A percentile compares a stretch with the other conserved stretches of the same genome.
These are phyloP conservation scores for Clarireedia homoeocarpa DNA, from an alignment of 2,329 filamentous ascomycete genomes.

Conservation along the genomic window DNA sequence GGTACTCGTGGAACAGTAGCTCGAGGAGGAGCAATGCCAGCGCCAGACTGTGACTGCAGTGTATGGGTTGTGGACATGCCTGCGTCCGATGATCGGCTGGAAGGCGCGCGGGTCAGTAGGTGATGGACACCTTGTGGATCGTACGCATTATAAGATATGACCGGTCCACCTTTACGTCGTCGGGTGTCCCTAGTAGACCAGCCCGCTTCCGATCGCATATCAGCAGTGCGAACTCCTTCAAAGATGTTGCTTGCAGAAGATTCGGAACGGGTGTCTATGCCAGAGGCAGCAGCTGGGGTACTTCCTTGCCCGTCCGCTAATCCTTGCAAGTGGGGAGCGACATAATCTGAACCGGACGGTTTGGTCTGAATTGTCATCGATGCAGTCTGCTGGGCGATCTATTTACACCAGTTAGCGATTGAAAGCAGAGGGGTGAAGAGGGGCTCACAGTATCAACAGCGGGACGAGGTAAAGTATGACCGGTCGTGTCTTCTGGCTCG, in stretches of 20 bases:
- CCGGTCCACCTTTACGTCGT: not conserved
- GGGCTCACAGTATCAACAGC: not conserved
- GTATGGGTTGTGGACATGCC: too few species aligned
- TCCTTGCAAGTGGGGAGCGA: slow-evolving; percentile 6
- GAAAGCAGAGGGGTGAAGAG: not conserved
- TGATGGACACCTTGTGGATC: slow-evolving; percentile 14
- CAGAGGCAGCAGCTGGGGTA: not conserved
- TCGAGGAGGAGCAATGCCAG: too few species aligned
- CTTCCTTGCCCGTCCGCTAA: not conserved
- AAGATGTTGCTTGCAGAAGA: slow-evolving; percentile 19
- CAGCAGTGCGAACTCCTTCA: slow-evolving; percentile 9
- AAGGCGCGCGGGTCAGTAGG: not conserved
- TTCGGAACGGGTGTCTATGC: not conserved
- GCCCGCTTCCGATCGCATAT: not conserved
- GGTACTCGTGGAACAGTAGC: too few species aligned
- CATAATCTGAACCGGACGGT: not conserved
- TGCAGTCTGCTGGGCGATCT: not conserved
- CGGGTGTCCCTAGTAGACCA: slow-evolving; percentile 12
- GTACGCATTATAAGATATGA: slow-evolving; percentile 11
- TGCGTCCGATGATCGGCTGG: not conserved
- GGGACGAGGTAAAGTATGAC: not conserved
- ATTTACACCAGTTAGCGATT: not conserved
- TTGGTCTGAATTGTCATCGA: not conserved
- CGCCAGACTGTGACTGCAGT: too few species aligned
- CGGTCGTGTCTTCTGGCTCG: not conserved